Percentiles rank a stretch among this genome's conserved stretches.
Conservation (phyloP, 306 rosid genomes). For the Crotalaria pallida region DNA sequence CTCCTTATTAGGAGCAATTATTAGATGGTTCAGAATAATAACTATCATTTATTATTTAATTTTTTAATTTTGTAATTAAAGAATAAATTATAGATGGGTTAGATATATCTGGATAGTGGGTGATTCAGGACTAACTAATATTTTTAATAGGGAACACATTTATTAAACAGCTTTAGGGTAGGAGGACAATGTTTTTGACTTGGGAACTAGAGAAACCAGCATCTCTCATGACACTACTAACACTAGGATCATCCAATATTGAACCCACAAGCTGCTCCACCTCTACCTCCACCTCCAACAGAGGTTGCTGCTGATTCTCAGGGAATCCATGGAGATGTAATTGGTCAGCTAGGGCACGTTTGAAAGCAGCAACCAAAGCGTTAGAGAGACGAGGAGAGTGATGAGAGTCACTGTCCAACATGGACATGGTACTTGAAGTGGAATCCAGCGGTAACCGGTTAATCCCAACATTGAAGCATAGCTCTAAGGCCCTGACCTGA, state of each 20-base stretch:
- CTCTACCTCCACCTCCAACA: constrained; percentile 79
- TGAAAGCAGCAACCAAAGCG: constrained; percentile 92
- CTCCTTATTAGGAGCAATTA: no score
- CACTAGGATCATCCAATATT: constrained; percentile 92
- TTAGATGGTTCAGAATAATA: no score
- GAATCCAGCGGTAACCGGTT: constrained; percentile 89
- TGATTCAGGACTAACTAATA: no score
- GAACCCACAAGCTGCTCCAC: constrained; percentile 80
- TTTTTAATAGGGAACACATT: no score
- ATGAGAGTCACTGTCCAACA: constrained; percentile 53
- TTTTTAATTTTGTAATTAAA: no score
- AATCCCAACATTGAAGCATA: constrained; percentile 91
- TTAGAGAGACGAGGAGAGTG: constrained; percentile 75
- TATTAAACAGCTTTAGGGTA: no score
- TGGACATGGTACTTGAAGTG: constrained; percentile 60
- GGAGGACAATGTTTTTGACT: constrained; percentile 85
- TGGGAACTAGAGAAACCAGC: constrained; percentile 83
- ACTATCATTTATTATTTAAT: no score
- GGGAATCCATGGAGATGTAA: constrained; percentile 87
- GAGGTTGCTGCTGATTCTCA: constrained; percentile 95
- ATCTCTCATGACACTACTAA: constrained; percentile 91
- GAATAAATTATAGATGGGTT: no score
- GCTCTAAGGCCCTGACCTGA: constrained; percentile 93
- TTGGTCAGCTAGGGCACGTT: constrained; percentile 96
- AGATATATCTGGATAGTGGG: no score